Percentiles rank a stretch among this genome's conserved stretches.
phyloP scores from a whole-genome alignment of 2,329 filamentous ascomycete genomes.

The Ceratocystis albifundus region DNA sequence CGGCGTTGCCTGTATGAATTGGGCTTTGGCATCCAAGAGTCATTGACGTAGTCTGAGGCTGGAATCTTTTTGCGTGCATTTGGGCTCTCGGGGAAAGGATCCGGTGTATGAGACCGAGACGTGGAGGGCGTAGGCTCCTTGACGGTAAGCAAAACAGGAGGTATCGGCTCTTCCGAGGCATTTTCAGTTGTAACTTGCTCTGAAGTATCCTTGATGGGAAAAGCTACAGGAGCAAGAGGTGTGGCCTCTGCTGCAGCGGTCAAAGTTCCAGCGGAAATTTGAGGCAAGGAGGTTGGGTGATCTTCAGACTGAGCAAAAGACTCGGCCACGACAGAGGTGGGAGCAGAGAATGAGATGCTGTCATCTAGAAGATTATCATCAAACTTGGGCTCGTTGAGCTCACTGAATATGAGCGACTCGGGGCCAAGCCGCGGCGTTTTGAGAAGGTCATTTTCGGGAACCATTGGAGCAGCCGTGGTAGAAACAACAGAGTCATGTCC shows the following conservation, averaged over 20 bases:
- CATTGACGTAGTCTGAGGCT: slow-evolving; percentile 16
- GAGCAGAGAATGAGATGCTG: slow-evolving; percentile 16
- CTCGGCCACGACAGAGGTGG: slow-evolving; percentile 23
- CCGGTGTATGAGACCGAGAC: slow-evolving; percentile 19
- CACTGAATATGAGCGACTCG: slow-evolving; percentile 19
- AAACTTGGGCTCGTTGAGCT: slow-evolving; percentile 20
- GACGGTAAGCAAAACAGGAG: slow-evolving; percentile 17
- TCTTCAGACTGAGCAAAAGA: slow-evolving; percentile 7
- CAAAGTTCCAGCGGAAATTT: not conserved
- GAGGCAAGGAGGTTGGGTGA: not conserved
- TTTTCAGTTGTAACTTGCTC: not conserved
- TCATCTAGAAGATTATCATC: slow-evolving; percentile 17
- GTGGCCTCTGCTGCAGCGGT: not conserved
- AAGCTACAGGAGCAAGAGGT: not conserved
- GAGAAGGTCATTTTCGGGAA: not conserved
- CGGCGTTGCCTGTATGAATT: slow-evolving; percentile 14
- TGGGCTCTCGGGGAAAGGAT: not conserved
- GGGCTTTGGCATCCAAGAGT: slow-evolving; percentile 20
- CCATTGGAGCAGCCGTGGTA: not conserved
- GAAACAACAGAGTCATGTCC: not conserved
- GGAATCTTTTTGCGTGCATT: not conserved
- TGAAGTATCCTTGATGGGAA: not conserved
- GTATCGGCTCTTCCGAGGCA: not conserved
- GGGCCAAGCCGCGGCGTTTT: slow-evolving; percentile 22
- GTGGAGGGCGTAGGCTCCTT: slow-evolving; percentile 21